Evolutionary conservation across 768 basidiomycete species (phyloP).

Genomic region (Leccinum longicurvipes): DNA sequence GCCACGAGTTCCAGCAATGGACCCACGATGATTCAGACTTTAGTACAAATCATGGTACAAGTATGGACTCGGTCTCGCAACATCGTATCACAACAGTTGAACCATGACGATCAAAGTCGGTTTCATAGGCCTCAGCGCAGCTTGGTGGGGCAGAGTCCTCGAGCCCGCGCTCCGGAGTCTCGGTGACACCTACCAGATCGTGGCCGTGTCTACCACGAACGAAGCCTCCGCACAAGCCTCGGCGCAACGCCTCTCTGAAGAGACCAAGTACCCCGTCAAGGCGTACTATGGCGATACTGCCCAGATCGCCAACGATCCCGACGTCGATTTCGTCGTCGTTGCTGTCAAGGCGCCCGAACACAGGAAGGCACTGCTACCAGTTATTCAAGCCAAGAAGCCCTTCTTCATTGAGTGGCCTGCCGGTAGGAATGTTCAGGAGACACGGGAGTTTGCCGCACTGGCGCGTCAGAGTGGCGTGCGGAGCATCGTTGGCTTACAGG

Average conservation of each 20-base stretch:
- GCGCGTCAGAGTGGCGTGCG: conserved; percentile 5
- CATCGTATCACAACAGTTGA: not conserved
- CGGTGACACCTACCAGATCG: conserved; percentile 10
- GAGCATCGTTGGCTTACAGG: conserved; percentile 8
- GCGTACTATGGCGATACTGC: conserved; percentile 10
- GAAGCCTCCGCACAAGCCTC: conserved; percentile 6
- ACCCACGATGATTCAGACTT: not conserved
- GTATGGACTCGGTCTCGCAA: not conserved
- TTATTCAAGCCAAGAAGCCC: conserved; percentile 13
- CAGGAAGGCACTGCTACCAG: conserved; percentile 5
- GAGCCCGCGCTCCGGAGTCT: conserved; percentile 8
- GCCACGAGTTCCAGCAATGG: not conserved
- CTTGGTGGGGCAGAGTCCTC: conserved; percentile 5
- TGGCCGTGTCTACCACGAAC: conserved; percentile 11
- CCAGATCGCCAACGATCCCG: conserved; percentile 14
- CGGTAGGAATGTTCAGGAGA: conserved; percentile 8
- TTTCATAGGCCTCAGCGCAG: conserved; percentile 7
- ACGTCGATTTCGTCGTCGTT: conserved; percentile 13
- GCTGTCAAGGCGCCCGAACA: conserved; percentile 9
- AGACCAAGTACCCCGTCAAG: conserved; percentile 5
- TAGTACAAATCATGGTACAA: not conserved
- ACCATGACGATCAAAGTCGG: conserved; percentile 7
- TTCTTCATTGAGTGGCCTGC: conserved; percentile 15
- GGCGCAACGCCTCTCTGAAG: conserved; percentile 4
- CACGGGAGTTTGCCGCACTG: conserved; percentile 5